These are phyloP conservation scores for Aspergillus fructus DNA, from an alignment of 2,329 filamentous ascomycete species.

Conservation along the genomic window DNA sequence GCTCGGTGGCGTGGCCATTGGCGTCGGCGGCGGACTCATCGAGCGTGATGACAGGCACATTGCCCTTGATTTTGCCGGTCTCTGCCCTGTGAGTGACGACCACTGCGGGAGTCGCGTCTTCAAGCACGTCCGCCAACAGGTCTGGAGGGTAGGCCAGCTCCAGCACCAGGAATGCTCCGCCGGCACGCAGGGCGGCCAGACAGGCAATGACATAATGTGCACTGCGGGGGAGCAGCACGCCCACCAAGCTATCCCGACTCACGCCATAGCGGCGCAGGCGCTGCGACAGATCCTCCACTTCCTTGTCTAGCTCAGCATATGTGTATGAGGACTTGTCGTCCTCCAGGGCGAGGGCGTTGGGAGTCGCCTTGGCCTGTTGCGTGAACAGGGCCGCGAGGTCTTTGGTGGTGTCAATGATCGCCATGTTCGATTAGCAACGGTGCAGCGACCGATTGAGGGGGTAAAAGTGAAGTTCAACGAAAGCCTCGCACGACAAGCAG, in stretches of 20 bases:
- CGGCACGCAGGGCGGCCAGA: constrained; percentile 73
- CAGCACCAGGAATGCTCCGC: constrained; percentile 76
- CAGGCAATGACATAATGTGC: constrained; percentile 78
- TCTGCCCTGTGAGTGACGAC: constrained; percentile 68
- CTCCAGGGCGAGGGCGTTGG: constrained; percentile 69
- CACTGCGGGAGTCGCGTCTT: constrained; percentile 70
- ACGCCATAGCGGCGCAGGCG: constrained; percentile 68
- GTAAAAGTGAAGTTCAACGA: neutral
- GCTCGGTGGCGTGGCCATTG: constrained; percentile 45
- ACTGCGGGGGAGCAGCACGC: constrained; percentile 72
- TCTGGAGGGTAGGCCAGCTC: constrained; percentile 76
- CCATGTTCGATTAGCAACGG: constrained; percentile 47
- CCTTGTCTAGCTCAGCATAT: constrained; percentile 69
- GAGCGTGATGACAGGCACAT: constrained; percentile 62
- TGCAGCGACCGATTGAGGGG: neutral
- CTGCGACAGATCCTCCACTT: constrained; percentile 64
- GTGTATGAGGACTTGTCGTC: constrained; percentile 67
- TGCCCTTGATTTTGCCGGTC: constrained; percentile 62
- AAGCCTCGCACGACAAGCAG: too few species aligned
- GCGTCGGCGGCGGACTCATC: constrained; percentile 46
- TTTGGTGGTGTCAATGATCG: constrained; percentile 68
- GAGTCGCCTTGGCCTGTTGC: constrained; percentile 67
- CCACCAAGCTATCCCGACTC: constrained; percentile 70
- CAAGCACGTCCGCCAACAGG: constrained; percentile 71
- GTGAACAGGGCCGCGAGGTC: constrained; percentile 72